Conservation (phyloP, 1,139 yeast genomes). For the Kurtzmaniella quercitrusa region DNA sequence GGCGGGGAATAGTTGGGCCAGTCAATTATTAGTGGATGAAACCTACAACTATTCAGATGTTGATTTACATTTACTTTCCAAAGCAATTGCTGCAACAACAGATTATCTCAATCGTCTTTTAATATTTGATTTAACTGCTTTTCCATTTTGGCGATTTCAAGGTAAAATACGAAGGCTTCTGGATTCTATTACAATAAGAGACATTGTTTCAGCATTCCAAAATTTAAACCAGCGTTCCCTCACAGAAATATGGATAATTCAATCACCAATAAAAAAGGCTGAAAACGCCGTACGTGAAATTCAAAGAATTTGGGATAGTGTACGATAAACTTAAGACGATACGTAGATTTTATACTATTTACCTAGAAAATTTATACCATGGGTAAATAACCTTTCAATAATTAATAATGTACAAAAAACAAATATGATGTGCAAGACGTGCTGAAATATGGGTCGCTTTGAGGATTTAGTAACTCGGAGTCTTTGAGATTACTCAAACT, state of each 20-base stretch:
- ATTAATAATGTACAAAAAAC: slow-evolving; percentile 1
- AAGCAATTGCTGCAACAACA: slow-evolving; percentile 30
- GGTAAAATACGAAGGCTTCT: background rate
- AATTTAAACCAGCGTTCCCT: background rate
- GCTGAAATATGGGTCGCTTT: background rate
- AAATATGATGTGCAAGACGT: background rate
- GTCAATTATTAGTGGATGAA: slow-evolving; percentile 48
- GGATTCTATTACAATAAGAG: background rate
- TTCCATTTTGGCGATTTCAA: slow-evolving; percentile 8
- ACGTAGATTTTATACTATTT: background rate
- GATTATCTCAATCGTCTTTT: slow-evolving; percentile 21
- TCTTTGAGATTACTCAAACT: slow-evolving; percentile 18
- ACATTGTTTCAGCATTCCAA: background rate
- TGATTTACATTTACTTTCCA: slow-evolving; percentile 34
- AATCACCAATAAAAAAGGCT: background rate
- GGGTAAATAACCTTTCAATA: background rate
- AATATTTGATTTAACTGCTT: slow-evolving; percentile 19
- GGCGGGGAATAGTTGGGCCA: slow-evolving; percentile 44
- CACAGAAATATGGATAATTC: background rate
- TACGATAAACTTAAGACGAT: background rate
- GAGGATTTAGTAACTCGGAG: too few species aligned
- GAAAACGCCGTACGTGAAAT: background rate
- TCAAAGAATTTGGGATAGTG: slow-evolving; percentile 1
- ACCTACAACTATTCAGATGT: slow-evolving; percentile 36
- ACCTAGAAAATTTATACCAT: background rate